phyloP scores from a whole-genome alignment of 1,139 yeast species.

The Barnettozyma hawaiiensis region DNA sequence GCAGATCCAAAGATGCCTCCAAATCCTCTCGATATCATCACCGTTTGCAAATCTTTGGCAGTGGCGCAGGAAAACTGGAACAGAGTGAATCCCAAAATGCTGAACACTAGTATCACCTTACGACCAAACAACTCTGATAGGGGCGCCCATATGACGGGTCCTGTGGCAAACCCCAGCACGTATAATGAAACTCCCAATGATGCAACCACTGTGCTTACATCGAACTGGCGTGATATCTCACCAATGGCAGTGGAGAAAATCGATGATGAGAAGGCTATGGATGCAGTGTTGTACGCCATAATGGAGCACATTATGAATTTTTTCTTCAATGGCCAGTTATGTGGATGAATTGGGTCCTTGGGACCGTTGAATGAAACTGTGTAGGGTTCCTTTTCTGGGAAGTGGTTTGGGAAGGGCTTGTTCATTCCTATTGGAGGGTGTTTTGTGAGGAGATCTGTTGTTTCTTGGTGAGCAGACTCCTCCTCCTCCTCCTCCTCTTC shows the following conservation, averaged over 20 bases:
- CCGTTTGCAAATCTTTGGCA: conserved; percentile 66
- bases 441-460: not conserved
- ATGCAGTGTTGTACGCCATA: conserved; percentile 40
- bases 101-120: conserved; percentile 46
- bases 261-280: conserved; percentile 58
- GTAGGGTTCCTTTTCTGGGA: conserved; percentile 46
- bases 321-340: conserved; percentile 46
- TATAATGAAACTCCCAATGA: conserved; percentile 64
- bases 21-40: conserved; percentile 68
- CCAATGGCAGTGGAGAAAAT: conserved; percentile 50
- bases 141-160: conserved; percentile 81
- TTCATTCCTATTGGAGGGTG: conserved; percentile 51
- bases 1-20: conserved; percentile 77
- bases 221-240: conserved; percentile 39
- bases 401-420: conserved; percentile 45
- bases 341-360: conserved; percentile 57
- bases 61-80: conserved; percentile 71
- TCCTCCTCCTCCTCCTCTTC: too few relatives aligned
- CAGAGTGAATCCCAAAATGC: conserved; percentile 49
- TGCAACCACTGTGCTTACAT: conserved; percentile 50
- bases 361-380: conserved; percentile 57
- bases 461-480: not conserved
- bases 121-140: conserved; percentile 73
- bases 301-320: conserved; percentile 38
- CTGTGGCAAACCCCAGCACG: conserved; percentile 78